Base-by-base conservation (phyloP, 208 protist species). In the Crithidia fasciculata region DNA sequence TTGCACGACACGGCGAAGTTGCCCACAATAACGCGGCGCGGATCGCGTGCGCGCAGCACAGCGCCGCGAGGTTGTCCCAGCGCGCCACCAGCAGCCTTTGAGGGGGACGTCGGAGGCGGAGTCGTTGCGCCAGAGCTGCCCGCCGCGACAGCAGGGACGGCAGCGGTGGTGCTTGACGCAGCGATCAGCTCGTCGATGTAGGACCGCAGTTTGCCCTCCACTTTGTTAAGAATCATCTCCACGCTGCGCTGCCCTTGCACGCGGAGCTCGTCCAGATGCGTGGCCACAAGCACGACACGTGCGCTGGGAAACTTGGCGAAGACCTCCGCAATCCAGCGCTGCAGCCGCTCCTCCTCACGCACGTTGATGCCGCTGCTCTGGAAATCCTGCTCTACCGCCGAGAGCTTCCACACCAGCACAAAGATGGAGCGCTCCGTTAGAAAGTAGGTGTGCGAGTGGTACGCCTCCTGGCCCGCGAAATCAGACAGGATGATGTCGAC, bases 1-100 rank as follows among this genome's bases (percentile, higher is more conserved):
- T 93, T 95, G 81, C 89, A 97, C 5, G 91, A 96, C 5, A 95
- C 91, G 53, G 93, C 93, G 66, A 96, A 97, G 73, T 88, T 95
- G 47, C 91, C 93, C 13, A 90, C 76, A 65, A 96, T 89, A 60
- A 77, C 55, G 18, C 67, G 71, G 54, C 53, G 68, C 53, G 66
- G 63, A 61, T 82, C 64, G 54, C 69, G 76, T 45, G 47, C n/a
- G 68, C 50, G 64, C 43, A 69, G 49, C 37, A 53, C 15, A 4
- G 58, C 18, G 28, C 6, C 37, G 37, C 43, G 12, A 55, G 15
- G 18, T 52, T 59, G 56, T 36, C 10, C 63, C 18, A 57, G 16
- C 7, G 55, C 41, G 6, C 39, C 64, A 36, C 15, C 63, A 15
- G 45, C 43, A 2, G 47, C 45, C 19, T 53, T 56, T 9, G 28